Evolutionary conservation across 257 asterid species (phyloP).

Genomic region (Scutellaria baicalensis): DNA sequence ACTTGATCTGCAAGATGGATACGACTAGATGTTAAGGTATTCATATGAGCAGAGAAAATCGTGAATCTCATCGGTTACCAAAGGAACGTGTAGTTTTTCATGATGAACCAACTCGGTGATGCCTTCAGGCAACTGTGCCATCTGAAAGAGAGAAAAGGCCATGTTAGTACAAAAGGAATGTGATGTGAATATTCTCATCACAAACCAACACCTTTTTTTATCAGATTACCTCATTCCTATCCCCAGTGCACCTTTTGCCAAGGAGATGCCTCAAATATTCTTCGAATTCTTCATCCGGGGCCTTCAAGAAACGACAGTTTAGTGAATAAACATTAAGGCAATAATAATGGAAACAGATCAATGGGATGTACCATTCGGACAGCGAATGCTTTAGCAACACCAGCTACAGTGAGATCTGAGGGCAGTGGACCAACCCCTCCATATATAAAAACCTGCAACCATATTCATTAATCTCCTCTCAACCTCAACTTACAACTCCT

Average conservation of each 20-base stretch:
- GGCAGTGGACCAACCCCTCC: conserved; percentile 92
- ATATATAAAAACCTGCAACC: conserved; percentile 62
- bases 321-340: not conserved
- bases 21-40: not conserved
- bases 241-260: conserved; percentile 83
- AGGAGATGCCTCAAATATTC: conserved; percentile 77
- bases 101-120: conserved; percentile 80
- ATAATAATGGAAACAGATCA: not conserved
- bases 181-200: too few species aligned
- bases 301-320: conserved; percentile 30
- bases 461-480: too few species aligned
- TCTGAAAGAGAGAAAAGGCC: too few species aligned
- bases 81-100: conserved; percentile 54
- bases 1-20: conserved; percentile 50
- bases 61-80: conserved; percentile 34
- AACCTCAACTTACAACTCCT: too few species aligned
- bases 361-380: conserved; percentile 59
- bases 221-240: conserved; percentile 68
- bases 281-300: conserved; percentile 97
- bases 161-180: too few species aligned
- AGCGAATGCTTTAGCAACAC: conserved; percentile 96
- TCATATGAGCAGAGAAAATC: not conserved
- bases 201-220: too few species aligned
- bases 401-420: conserved; percentile 87
- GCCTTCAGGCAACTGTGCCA: conserved; percentile 94